A percentile compares a stretch with the other conserved stretches of the same genome.
These are phyloP conservation scores for Hymenoscyphus linearis DNA, from an alignment of 2,329 filamentous ascomycete genomes.

Conservation along the genomic window DNA sequence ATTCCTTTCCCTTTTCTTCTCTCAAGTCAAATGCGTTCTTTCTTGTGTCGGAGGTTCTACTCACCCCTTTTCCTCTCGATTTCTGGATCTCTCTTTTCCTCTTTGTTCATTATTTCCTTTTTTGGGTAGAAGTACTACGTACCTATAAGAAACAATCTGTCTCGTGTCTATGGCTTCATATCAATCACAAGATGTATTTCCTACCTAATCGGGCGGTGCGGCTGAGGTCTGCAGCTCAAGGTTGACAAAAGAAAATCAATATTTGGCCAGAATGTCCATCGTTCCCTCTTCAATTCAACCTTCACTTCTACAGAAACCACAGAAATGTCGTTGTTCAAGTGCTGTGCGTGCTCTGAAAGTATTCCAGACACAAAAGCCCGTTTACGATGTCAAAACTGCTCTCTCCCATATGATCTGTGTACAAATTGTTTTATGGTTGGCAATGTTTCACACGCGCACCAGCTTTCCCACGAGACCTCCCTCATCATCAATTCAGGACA, in stretches of 20 bases:
- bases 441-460: background rate
- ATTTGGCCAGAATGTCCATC: background rate
- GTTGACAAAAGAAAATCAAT: background rate
- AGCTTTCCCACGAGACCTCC: slow-evolving; percentile 3
- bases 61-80: no score
- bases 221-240: background rate
- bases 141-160: background rate
- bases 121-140: no score
- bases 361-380: slow-evolving; percentile 1
- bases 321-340: background rate
- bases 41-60: no score
- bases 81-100: no score
- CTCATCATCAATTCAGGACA: background rate
- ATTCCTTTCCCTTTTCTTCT: no score
- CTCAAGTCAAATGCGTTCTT: no score
- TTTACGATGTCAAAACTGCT: background rate
- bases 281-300: background rate
- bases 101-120: no score
- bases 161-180: background rate
- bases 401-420: background rate
- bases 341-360: background rate
- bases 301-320: background rate
- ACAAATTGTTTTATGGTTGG: slow-evolving; percentile 3
- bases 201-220: background rate
- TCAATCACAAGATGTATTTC: background rate